phyloP scores from a whole-genome alignment of 2,329 filamentous ascomycete genomes.

The Dothistroma pini region DNA sequence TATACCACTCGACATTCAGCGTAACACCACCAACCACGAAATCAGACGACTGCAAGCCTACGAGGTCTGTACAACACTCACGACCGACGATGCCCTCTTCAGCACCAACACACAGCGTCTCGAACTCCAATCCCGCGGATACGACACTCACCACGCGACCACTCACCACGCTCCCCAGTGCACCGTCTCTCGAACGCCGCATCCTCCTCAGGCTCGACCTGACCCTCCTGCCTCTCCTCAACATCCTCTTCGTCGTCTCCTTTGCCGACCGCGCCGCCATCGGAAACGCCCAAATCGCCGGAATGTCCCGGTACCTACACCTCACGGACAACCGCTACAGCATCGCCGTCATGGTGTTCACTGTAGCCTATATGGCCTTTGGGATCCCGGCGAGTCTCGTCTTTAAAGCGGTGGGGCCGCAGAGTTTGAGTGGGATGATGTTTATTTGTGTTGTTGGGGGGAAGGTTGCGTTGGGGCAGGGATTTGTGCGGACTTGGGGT shows the following conservation, averaged over 20 bases:
- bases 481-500: constrained; percentile 31
- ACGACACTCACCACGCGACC: too few species aligned
- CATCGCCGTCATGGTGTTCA: constrained; percentile 39
- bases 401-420: constrained; percentile 62
- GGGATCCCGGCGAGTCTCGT: constrained; percentile 44
- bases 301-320: constrained; percentile 35
- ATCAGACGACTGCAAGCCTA: too few species aligned
- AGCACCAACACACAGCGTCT: too few species aligned
- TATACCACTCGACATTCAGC: too few species aligned
- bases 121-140: too few species aligned
- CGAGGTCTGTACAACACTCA: too few species aligned
- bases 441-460: constrained; percentile 41
- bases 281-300: constrained; percentile 40
- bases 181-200: constrained; percentile 37
- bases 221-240: constrained; percentile 48
- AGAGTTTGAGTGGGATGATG: constrained; percentile 38
- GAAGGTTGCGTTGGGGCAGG: constrained; percentile 36
- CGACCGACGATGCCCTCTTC: too few species aligned
- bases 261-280: constrained; percentile 44
- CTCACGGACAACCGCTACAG: constrained; percentile 38
- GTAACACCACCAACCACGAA: too few species aligned
- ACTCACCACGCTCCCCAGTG: not conserved
- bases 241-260: constrained; percentile 41
- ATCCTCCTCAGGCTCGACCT: constrained; percentile 50
- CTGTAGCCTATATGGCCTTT: constrained; percentile 37